phyloP scores from a whole-genome alignment of 192 early-diverging fungal species.

The Entophlyctis luteolus region DNA sequence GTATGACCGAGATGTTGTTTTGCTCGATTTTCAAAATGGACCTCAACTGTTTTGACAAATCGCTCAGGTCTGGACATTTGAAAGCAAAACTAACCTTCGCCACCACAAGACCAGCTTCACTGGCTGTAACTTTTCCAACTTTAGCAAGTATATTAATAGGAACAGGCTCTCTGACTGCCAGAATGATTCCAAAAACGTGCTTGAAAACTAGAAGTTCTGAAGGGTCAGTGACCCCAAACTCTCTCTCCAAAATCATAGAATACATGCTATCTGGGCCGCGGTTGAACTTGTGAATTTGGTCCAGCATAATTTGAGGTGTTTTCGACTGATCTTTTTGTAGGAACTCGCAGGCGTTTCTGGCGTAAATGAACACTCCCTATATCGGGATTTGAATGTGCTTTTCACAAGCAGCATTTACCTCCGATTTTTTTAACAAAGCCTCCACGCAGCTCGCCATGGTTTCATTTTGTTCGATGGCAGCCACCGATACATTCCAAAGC shows the following conservation, averaged over 20 bases:
- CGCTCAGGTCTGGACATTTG: neutral
- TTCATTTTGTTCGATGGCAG: neutral
- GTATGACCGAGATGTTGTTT: neutral
- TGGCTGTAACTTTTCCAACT: neutral
- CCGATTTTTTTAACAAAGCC: neutral
- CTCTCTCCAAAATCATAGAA: neutral
- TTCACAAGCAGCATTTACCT: too few relatives aligned
- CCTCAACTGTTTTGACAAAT: neutral
- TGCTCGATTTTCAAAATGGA: constrained; percentile 9
- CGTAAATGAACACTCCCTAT: constrained; percentile 6
- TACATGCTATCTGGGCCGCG: constrained; percentile 2
- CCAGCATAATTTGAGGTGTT: neutral
- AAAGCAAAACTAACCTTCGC: neutral
- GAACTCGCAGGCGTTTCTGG: neutral
- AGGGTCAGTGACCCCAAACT: neutral
- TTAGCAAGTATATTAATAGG: neutral
- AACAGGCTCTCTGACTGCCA: constrained; percentile 5
- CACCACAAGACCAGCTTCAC: neutral
- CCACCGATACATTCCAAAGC: neutral
- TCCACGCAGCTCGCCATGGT: neutral
- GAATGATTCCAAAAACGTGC: neutral
- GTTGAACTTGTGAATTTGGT: neutral
- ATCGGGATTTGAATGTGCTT: too few relatives aligned
- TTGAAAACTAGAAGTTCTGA: neutral
- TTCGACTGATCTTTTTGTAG: neutral